Base-by-base conservation (phyloP, 1,284 basidiomycete genomes). In the Pascua guehoae region DNA sequence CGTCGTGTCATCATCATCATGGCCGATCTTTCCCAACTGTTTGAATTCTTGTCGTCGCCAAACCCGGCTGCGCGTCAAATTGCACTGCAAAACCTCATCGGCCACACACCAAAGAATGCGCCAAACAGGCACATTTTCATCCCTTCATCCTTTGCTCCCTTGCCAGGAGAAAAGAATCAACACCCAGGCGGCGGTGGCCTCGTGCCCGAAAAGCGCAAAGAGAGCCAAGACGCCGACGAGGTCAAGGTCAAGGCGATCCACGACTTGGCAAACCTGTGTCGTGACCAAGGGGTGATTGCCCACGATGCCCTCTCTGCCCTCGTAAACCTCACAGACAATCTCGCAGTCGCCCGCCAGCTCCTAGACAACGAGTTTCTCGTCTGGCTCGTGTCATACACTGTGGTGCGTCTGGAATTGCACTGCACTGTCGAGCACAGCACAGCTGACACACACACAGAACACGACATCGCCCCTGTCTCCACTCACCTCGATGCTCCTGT, bases 281-380 rank as follows among this genome's bases (percentile, higher is more conserved):
- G 88, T 64, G 93, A 96, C 75, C 89, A 91, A 70, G 81, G 88
- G 51, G 89, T 89, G 55, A 86, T 93, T 48, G 90, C 95, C 0
- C 95, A 98, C 72, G 92, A 97, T 79, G 95, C 95, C 1, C 89
- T 98, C 73, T 87, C 88, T 63, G 91, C 92, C 4, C 81, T 98
- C 41, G 87, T 98, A 74, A 98, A 99, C 78, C 83, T 98, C 43
- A 89, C 91, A 1, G 94, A 96, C 78, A 88, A 88, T 48, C 80
- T 88, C 1, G 77, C 87, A 12, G 82, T 94, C 8, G 81, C 86
- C 5, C 76, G 84, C 3, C 79, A 86, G 41, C 81, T 97, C 10
- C 86, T 86, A 4, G 89, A 96, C 60, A 76, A 82, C 0, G 77
- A 83, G 0, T 98, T 95, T 72, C 78, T 97, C 43, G 79, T 79